phyloP scores from a whole-genome alignment of 306 rosid genomes.

The Clitoria ternatea region DNA sequence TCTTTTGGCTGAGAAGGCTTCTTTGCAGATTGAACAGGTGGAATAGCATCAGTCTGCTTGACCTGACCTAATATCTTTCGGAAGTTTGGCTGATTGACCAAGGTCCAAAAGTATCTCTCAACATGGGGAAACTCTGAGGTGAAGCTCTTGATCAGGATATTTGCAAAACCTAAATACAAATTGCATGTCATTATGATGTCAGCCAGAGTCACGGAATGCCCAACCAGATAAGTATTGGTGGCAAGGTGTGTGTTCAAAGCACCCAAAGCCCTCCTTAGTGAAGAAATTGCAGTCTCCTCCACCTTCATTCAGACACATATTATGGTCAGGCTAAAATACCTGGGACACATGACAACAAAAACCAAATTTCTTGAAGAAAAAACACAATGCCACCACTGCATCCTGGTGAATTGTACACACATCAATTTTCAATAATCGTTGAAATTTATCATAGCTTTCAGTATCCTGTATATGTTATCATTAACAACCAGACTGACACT shows the following conservation, averaged over 20 bases:
- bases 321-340: neutral
- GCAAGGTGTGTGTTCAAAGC: conserved; percentile 75
- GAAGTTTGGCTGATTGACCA: conserved; percentile 91
- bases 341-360: neutral
- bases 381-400: neutral
- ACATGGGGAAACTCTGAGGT: conserved; percentile 81
- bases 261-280: conserved; percentile 49
- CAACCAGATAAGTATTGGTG: conserved; percentile 71
- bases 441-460: neutral
- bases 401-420: neutral
- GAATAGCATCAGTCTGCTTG: conserved; percentile 52
- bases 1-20: conserved; percentile 71
- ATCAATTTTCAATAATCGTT: neutral
- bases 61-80: conserved; percentile 65
- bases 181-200: conserved; percentile 58
- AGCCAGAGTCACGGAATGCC: conserved; percentile 77
- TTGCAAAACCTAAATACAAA: conserved; percentile 44
- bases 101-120: conserved; percentile 92
- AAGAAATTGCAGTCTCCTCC: conserved; percentile 59
- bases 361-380: neutral
- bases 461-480: neutral
- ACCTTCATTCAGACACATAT: conserved; percentile 42
- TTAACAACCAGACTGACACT: neutral
- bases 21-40: conserved; percentile 51
- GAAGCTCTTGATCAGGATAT: conserved; percentile 53